These are phyloP conservation scores for Esteya vermicola DNA, from an alignment of 2,329 filamentous ascomycete species.

Conservation along the genomic window DNA sequence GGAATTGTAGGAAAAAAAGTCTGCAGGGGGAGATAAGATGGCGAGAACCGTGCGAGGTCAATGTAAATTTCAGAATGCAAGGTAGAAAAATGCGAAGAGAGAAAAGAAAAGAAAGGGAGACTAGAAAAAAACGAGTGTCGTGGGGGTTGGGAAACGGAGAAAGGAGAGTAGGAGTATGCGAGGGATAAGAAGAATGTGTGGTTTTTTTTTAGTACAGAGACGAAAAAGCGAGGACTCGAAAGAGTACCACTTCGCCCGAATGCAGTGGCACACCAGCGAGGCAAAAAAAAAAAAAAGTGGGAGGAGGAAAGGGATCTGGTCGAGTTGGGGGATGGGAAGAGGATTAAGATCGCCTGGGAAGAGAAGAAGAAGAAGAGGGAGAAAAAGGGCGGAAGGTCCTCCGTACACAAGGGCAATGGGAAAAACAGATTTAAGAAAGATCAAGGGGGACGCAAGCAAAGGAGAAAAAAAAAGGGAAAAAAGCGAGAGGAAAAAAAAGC, in stretches of 20 bases:
- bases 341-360: too few species aligned
- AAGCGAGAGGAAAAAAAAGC: constrained; percentile 1
- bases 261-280: neutral
- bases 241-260: constrained; percentile 1
- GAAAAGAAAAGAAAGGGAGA: neutral
- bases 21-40: neutral
- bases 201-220: constrained; percentile 1
- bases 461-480: neutral
- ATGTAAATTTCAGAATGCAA: neutral
- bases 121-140: neutral
- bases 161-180: too few species aligned
- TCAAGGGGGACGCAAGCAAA: too few species aligned
- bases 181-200: neutral
- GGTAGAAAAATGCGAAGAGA: neutral
- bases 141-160: neutral
- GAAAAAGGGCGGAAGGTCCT: too few species aligned
- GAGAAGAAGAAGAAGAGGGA: too few species aligned
- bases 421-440: too few species aligned
- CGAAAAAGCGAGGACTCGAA: neutral
- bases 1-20: constrained; percentile 1
- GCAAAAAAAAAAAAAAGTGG: neutral
- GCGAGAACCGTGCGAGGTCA: too few species aligned
- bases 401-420: too few species aligned
- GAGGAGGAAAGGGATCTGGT: too few species aligned
- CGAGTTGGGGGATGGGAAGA: too few species aligned